Percentiles rank a stretch among this genome's conserved stretches.
phyloP scores from a whole-genome alignment of 129 eudicot species.

The Cynara cardunculus region DNA sequence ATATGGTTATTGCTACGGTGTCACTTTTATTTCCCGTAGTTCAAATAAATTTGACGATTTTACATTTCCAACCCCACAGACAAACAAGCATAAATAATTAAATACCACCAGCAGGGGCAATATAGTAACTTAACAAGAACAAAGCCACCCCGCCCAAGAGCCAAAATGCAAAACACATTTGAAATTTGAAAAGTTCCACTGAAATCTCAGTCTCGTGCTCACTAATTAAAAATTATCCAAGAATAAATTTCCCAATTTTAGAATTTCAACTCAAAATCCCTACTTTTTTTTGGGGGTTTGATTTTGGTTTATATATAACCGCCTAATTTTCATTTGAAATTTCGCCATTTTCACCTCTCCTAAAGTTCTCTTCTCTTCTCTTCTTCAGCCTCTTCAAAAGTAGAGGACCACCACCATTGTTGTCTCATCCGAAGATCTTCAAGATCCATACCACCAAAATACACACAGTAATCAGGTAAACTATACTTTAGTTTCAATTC shows the following conservation, averaged over 20 bases:
- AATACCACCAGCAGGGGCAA: not conserved
- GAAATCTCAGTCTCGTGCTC: not conserved
- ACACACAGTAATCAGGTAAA: conserved; percentile 21
- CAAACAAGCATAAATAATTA: not conserved
- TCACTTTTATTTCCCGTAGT: not conserved
- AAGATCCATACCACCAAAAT: not conserved
- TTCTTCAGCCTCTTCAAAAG: conserved; percentile 17
- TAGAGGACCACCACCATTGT: conserved; percentile 20
- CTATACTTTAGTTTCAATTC: not conserved
- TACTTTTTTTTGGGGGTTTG: not conserved
- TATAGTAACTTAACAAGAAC: conserved; percentile 5
- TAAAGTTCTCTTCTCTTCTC: conserved; percentile 7
- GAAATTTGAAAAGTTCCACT: conserved; percentile 15
- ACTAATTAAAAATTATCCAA: not conserved
- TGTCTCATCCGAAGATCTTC: conserved; percentile 11
- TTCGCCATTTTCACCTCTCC: conserved; percentile 27
- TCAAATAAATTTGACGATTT: not conserved
- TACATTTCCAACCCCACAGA: not conserved
- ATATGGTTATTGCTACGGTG: not conserved
- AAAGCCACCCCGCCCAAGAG: conserved; percentile 24
- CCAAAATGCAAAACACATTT: conserved; percentile 11
- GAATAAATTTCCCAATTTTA: not conserved
- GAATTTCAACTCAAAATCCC: not conserved
- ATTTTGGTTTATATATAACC: conserved; percentile 15
- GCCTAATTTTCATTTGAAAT: conserved; percentile 25